phyloP scores from a whole-genome alignment of 805 yeast species.

The Starmerella vaccinii region DNA sequence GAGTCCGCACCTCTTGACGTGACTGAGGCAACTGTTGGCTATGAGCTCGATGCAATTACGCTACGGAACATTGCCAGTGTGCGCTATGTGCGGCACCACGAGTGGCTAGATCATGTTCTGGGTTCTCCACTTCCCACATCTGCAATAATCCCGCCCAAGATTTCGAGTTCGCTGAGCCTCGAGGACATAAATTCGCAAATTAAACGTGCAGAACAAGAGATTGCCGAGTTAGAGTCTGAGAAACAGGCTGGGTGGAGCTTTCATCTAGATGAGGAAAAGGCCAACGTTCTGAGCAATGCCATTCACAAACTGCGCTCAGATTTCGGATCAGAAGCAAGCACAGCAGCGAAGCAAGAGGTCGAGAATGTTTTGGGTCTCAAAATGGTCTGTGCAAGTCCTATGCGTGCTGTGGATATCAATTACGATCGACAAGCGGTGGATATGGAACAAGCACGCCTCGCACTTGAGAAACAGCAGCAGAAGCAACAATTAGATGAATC shows the following conservation, averaged over 20 bases:
- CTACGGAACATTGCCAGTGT: constrained; percentile 36
- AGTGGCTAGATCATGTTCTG: constrained; percentile 36
- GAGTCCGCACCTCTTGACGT: constrained; percentile 23
- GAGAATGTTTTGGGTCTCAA: constrained; percentile 20
- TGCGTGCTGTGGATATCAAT: constrained; percentile 22
- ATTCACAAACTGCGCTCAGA: constrained; percentile 27
- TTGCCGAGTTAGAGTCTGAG: constrained; percentile 25
- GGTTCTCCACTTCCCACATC: constrained; percentile 31
- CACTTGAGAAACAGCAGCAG: not conserved
- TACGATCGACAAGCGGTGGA: constrained; percentile 21
- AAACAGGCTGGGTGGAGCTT: constrained; percentile 19
- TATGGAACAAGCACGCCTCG: constrained; percentile 11
- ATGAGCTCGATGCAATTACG: constrained; percentile 35
- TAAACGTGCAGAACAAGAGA: constrained; percentile 23
- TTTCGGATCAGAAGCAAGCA: constrained; percentile 24
- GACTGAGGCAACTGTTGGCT: constrained; percentile 30
- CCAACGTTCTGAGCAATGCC: constrained; percentile 22
- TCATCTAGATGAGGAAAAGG: constrained; percentile 18
- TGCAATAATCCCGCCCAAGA: constrained; percentile 23
- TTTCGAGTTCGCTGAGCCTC: constrained; percentile 8
- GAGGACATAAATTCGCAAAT: constrained; percentile 21
- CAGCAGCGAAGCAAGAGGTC: constrained; percentile 14
- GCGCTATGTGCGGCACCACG: constrained; percentile 37
- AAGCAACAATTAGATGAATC: not conserved
- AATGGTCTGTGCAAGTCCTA: constrained; percentile 13